Conservation (phyloP, 2,329 filamentous ascomycete genomes). For the Colletotrichum australisinense region DNA sequence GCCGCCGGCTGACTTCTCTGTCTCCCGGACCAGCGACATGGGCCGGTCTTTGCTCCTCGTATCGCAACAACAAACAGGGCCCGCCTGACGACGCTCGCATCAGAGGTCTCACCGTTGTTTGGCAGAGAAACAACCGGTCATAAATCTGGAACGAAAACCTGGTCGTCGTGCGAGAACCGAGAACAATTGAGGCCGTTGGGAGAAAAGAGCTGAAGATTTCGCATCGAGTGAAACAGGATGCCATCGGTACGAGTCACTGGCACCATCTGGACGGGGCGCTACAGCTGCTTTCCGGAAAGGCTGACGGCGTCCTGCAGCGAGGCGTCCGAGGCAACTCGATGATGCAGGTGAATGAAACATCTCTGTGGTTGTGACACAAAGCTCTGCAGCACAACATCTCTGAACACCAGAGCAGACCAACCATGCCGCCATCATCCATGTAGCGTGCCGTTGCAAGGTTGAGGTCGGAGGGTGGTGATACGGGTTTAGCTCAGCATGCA, state of each 20-base stretch:
- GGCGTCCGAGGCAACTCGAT: slow-evolving; percentile 34
- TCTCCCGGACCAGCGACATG: slow-evolving; percentile 6
- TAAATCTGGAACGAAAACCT: background rate
- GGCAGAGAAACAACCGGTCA: slow-evolving; percentile 6
- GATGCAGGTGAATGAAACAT: slow-evolving; percentile 35
- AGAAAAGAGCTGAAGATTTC: slow-evolving; percentile 29
- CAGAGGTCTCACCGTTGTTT: slow-evolving; percentile 27
- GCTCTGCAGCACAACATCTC: slow-evolving; percentile 28
- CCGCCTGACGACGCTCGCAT: slow-evolving; percentile 8
- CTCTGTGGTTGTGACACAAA: slow-evolving; percentile 23
- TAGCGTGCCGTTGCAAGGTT: slow-evolving; percentile 29
- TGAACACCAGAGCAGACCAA: slow-evolving; percentile 17
- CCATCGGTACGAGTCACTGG: slow-evolving; percentile 23
- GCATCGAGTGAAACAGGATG: slow-evolving; percentile 27
- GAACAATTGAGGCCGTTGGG: background rate
- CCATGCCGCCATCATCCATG: slow-evolving; percentile 19
- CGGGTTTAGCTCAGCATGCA: slow-evolving; percentile 34
- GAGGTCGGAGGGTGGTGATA: slow-evolving; percentile 18
- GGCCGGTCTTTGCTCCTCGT: background rate
- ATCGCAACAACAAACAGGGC: background rate
- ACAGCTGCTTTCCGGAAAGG: slow-evolving; percentile 32
- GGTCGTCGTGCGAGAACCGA: background rate
- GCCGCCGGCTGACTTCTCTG: background rate
- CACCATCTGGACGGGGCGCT: slow-evolving; percentile 31
- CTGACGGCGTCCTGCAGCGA: slow-evolving; percentile 27